These are phyloP conservation scores for Linaria vulgaris DNA, from an alignment of 257 asterid species.

Conservation along the genomic window DNA sequence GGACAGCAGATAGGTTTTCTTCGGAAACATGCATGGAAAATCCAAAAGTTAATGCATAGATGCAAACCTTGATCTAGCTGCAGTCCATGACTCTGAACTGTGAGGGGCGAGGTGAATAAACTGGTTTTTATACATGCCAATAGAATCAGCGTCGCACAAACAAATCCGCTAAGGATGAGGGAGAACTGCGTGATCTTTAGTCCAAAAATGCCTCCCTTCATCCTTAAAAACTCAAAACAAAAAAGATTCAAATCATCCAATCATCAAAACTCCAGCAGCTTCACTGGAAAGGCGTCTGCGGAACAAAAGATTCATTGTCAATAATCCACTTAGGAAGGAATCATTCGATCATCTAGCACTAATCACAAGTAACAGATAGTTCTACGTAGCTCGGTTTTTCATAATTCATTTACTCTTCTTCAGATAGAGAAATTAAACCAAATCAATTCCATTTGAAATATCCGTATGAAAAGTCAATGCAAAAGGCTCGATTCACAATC, in stretches of 20 bases:
- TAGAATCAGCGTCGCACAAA: conserved; percentile 61
- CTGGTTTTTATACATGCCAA: conserved; percentile 74
- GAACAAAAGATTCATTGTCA: neutral
- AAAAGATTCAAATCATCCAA: conserved; percentile 26
- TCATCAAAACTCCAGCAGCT: conserved; percentile 22
- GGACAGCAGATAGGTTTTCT: too few species aligned
- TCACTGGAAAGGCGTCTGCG: conserved; percentile 25
- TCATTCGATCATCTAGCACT: too few species aligned
- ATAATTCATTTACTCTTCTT: neutral
- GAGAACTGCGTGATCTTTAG: conserved; percentile 73
- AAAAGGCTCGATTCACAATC: neutral
- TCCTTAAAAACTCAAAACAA: conserved; percentile 45
- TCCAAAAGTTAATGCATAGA: conserved; percentile 16
- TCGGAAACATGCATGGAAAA: neutral
- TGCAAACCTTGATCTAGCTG: conserved; percentile 64
- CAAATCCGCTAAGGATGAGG: conserved; percentile 73
- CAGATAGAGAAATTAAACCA: conserved; percentile 3
- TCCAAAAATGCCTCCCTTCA: conserved; percentile 84
- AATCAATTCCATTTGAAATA: neutral
- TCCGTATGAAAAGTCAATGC: conserved; percentile 11
- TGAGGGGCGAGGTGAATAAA: conserved; percentile 55
- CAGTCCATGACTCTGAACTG: conserved; percentile 43
- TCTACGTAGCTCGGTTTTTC: conserved; percentile 21
- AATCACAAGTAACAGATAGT: neutral
- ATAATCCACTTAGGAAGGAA: too few species aligned